These are phyloP conservation scores for Petunia hybrid DNA, from an alignment of 305 asterid genomes.

Conservation along the genomic window DNA sequence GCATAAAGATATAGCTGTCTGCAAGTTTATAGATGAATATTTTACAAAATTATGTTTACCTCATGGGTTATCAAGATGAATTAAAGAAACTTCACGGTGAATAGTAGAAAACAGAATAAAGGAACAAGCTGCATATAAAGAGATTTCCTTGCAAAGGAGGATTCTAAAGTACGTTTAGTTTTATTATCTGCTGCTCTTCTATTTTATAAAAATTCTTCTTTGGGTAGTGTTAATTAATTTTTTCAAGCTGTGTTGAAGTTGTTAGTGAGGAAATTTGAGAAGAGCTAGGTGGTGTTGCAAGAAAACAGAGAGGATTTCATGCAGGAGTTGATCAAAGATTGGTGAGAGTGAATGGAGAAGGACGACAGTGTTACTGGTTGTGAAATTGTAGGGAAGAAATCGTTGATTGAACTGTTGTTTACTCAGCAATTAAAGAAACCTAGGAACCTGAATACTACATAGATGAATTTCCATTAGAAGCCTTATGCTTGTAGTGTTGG, in stretches of 20 bases:
- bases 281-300: conserved; percentile 50
- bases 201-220: too few species aligned
- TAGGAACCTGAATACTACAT: conserved; percentile 45
- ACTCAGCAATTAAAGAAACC: conserved; percentile 26
- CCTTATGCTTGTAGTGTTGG: conserved; percentile 65
- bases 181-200: too few species aligned
- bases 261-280: conserved; percentile 60
- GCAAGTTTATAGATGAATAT: too few species aligned
- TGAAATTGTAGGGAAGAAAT: conserved; percentile 42
- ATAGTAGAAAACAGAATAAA: too few species aligned
- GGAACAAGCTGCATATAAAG: too few species aligned
- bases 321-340: conserved; percentile 57
- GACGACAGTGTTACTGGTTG: conserved; percentile 30
- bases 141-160: too few species aligned
- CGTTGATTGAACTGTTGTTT: conserved; percentile 58
- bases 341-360: conserved; percentile 40
- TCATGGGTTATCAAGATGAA: too few species aligned
- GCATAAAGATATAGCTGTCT: too few species aligned
- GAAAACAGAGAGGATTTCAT: conserved; percentile 50
- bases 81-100: too few species aligned
- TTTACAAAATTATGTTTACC: too few species aligned
- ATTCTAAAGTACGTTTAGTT: too few species aligned
- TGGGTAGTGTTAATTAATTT: too few species aligned
- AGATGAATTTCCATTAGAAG: conserved; percentile 41
- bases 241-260: conserved; percentile 41